Evolutionary conservation across 345 rosid species (phyloP).

Genomic region (Rhizophora apiculata): DNA sequence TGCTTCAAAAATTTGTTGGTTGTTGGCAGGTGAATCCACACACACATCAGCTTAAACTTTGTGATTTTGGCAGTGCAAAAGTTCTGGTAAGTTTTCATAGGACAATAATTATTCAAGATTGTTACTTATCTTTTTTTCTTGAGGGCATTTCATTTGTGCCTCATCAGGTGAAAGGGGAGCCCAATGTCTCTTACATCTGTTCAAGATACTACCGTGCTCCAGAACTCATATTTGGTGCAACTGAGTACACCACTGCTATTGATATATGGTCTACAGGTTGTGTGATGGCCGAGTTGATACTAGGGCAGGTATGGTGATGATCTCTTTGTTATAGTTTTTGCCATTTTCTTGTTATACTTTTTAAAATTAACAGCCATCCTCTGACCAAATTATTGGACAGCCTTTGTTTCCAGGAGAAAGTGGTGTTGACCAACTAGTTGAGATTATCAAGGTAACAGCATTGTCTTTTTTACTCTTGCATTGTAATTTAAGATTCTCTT

Average conservation of each 20-base stretch:
- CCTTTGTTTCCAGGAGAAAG: slow-evolving; percentile 98
- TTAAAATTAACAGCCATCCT: neutral
- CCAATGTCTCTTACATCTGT: slow-evolving; percentile 91
- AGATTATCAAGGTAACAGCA: slow-evolving; percentile 79
- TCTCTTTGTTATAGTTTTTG: slow-evolving; percentile 3
- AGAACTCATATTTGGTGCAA: slow-evolving; percentile 93
- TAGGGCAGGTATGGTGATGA: slow-evolving; percentile 60
- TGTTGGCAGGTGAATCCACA: slow-evolving; percentile 75
- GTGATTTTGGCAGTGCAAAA: slow-evolving; percentile 98
- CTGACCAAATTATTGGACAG: slow-evolving; percentile 37
- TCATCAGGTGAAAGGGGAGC: slow-evolving; percentile 80
- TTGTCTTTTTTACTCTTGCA: slow-evolving; percentile 2
- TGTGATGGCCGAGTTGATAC: slow-evolving; percentile 94
- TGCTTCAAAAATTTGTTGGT: slow-evolving; percentile 4
- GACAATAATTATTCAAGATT: slow-evolving; percentile 1
- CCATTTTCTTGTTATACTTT: neutral
- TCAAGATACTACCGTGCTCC: slow-evolving; percentile 97
- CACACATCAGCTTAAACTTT: slow-evolving; percentile 83
- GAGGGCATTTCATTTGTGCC: slow-evolving; percentile 16
- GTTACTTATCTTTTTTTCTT: slow-evolving; percentile 9
- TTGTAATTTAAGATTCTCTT: neutral
- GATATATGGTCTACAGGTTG: slow-evolving; percentile 99
- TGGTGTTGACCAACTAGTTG: slow-evolving; percentile 94
- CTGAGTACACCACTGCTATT: slow-evolving; percentile 92
- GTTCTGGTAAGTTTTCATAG: slow-evolving; percentile 53